These are phyloP conservation scores for Aspergillus versicolor DNA, from an alignment of 2,329 filamentous ascomycete species.

Conservation along the genomic window DNA sequence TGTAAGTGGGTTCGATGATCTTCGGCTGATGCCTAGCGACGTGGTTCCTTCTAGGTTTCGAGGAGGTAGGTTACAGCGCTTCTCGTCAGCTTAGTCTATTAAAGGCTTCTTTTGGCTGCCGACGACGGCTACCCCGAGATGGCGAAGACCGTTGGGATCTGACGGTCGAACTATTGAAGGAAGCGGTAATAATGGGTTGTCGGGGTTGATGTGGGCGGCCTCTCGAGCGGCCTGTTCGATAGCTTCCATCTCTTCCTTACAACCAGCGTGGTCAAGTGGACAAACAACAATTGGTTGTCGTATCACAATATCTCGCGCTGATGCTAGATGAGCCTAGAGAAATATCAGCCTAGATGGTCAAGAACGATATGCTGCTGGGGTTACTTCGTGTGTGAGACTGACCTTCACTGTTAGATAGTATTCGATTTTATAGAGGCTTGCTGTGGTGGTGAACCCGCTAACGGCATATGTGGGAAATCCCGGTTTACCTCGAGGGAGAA, in stretches of 20 bases:
- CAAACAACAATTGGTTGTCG: slow-evolving; percentile 95
- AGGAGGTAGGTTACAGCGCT: not conserved
- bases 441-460: slow-evolving; percentile 88
- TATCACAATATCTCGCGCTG: slow-evolving; percentile 81
- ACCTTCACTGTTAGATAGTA: slow-evolving; percentile 96
- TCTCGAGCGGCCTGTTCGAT: slow-evolving; percentile 96
- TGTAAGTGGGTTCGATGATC: slow-evolving; percentile 10
- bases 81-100: slow-evolving; percentile 56
- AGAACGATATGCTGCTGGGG: not conserved
- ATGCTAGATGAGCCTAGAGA: slow-evolving; percentile 77
- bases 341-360: slow-evolving; percentile 12
- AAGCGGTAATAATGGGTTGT: slow-evolving; percentile 90
- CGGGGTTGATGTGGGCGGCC: slow-evolving; percentile 80
- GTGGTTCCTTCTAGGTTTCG: not conserved
- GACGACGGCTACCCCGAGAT: slow-evolving; percentile 63
- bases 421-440: slow-evolving; percentile 95
- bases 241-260: slow-evolving; percentile 97
- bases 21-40: slow-evolving; percentile 13
- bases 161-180: slow-evolving; percentile 76
- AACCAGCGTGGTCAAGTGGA: slow-evolving; percentile 89
- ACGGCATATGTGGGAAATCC: slow-evolving; percentile 89
- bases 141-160: slow-evolving; percentile 64
- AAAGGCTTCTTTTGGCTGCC: slow-evolving; percentile 62
- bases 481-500: slow-evolving; percentile 79
- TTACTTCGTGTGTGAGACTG: not conserved